These are phyloP conservation scores for Didymella sp. DNA, from an alignment of 2,329 filamentous ascomycete species.

Conservation along the genomic window DNA sequence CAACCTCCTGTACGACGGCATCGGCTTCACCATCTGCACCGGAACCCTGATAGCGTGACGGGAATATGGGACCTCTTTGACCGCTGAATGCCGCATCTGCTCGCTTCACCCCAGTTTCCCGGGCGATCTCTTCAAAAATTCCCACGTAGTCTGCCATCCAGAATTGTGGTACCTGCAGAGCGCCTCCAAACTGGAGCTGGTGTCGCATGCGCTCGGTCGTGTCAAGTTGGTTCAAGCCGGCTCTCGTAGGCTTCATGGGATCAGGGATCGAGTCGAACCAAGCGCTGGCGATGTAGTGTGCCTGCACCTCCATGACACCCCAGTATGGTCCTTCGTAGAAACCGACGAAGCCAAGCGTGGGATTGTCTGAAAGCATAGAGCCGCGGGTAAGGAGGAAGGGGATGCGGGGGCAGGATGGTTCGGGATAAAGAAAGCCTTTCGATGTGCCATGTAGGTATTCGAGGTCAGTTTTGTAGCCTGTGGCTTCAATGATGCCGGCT, in stretches of 20 bases:
- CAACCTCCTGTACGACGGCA: slow-evolving; percentile 57
- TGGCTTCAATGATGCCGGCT: slow-evolving; percentile 73
- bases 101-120: slow-evolving; percentile 62
- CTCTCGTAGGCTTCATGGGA: slow-evolving; percentile 9
- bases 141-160: slow-evolving; percentile 84
- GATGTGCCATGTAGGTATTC: slow-evolving; percentile 67
- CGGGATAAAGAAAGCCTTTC: slow-evolving; percentile 64
- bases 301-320: slow-evolving; percentile 88
- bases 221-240: slow-evolving; percentile 27
- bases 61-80: slow-evolving; percentile 59
- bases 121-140: slow-evolving; percentile 73
- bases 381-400: slow-evolving; percentile 70
- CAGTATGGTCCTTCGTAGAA: slow-evolving; percentile 87
- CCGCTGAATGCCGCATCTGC: slow-evolving; percentile 47
- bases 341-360: slow-evolving; percentile 77
- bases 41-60: slow-evolving; percentile 41
- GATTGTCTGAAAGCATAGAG: slow-evolving; percentile 66
- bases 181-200: slow-evolving; percentile 37
- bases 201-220: slow-evolving; percentile 53
- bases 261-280: slow-evolving; percentile 57
- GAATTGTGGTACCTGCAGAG: slow-evolving; percentile 68
- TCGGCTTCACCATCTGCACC: slow-evolving; percentile 51
- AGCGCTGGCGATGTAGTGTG: slow-evolving; percentile 67
- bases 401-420: slow-evolving; percentile 60
- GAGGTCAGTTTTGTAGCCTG: slow-evolving; percentile 73